Base-by-base conservation (phyloP, 192 early-diverging fungal genomes). In the Coemansia sp. region DNA sequence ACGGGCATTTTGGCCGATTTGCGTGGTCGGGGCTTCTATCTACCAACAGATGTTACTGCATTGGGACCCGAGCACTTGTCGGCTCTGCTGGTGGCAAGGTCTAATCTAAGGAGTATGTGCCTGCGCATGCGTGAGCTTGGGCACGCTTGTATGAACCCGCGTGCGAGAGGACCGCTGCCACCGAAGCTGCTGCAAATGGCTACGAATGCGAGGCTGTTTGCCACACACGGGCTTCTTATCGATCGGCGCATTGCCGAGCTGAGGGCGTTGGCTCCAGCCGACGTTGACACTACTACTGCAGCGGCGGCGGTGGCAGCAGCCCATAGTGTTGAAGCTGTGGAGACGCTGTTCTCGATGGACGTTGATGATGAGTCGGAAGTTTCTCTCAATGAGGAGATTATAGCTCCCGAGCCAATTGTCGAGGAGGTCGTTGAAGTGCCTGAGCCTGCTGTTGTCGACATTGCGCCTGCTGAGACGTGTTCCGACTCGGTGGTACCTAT, bases 401-500 rank as follows among this genome's bases (percentile, higher is more conserved):
- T 22, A 8, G 49, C 49, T 0, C 9, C 3, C 11, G 54, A 57
- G 8, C 5, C 10, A 15, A 10, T 5, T 1, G 3, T 12, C 3
- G 54, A 24, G 54, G 24, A 24, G 3, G 29, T 57, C 1, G 57
- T 12, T 5, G 57, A 34, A 16, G 54, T 57, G 27, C 27, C 29
- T 6, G 57, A 60, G 57, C 57, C 57, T 18, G 11, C 29, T 0
- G 55, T 22, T 0, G 3, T 15, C 2, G 7, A 15, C 16, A 31
- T 5, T 31, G 47, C 43, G 5, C 2, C 55, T n/a, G 7, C 55
- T 3, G 55, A 33, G 55, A 54, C 52, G 11, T 54, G 24, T 12
- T 59, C 29, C 13, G 57, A 60, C 33, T 60, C 57, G 15, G 57
- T 60, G 12, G 57, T 60, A 16, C 57, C 57, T 13, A 60, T 31